These are phyloP conservation scores for Suillus plorans DNA, from an alignment of 768 basidiomycete genomes.

Conservation along the genomic window DNA sequence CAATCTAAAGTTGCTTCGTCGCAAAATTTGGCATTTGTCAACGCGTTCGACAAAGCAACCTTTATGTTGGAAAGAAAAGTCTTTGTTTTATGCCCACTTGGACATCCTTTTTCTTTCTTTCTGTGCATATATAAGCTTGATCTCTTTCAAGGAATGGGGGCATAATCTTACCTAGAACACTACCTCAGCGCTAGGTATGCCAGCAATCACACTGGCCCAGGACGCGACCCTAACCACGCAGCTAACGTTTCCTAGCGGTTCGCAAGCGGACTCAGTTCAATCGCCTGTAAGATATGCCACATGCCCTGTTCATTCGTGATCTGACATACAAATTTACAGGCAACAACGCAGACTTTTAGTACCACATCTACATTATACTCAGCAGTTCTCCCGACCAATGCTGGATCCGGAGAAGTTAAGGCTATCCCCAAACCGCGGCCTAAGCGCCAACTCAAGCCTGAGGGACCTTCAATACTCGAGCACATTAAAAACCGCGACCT, in stretches of 20 bases:
- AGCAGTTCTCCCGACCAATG: not conserved
- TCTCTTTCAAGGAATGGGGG: not conserved
- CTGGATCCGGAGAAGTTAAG: not conserved
- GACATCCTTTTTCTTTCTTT: not conserved
- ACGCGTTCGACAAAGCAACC: not conserved
- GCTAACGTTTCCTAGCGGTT: not conserved
- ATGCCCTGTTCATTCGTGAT: not conserved
- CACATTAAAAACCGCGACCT: slow-evolving; percentile 29
- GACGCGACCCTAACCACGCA: not conserved
- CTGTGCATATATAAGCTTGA: not conserved
- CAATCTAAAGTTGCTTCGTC: not conserved
- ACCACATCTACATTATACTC: not conserved
- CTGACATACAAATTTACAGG: not conserved
- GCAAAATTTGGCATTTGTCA: too few relatives aligned
- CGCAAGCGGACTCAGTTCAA: not conserved
- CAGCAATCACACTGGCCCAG: not conserved
- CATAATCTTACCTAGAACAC: not conserved
- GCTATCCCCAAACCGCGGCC: slow-evolving; percentile 21
- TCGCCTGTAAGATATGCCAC: not conserved
- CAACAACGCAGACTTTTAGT: not conserved
- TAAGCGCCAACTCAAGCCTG: slow-evolving; percentile 19
- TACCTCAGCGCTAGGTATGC: not conserved
- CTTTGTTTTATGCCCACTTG: not conserved
- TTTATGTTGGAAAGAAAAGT: not conserved
- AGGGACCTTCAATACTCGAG: slow-evolving; percentile 18